phyloP scores from a whole-genome alignment of 176 grass and related monocot genomes.

The Eragrostis nindensis region DNA sequence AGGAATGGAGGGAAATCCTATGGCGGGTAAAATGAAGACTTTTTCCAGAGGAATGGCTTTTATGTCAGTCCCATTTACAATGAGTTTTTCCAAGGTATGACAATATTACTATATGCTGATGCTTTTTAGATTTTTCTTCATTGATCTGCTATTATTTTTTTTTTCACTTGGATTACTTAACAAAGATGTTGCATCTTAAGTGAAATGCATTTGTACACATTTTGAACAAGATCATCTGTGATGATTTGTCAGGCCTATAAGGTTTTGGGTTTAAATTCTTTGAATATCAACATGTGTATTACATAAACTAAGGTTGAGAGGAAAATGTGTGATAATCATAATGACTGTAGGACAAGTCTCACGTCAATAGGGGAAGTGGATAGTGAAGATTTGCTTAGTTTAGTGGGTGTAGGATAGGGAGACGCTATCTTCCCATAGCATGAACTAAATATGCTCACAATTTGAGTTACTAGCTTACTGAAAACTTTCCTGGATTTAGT shows the following conservation, averaged over 20 bases:
- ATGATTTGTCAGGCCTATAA: too few relatives aligned
- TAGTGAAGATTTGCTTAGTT: too few relatives aligned
- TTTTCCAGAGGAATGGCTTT: constrained; percentile 83
- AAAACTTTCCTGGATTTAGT: background rate
- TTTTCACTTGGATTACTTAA: background rate
- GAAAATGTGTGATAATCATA: constrained; percentile 12
- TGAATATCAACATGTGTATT: background rate
- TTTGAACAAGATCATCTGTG: constrained; percentile 2
- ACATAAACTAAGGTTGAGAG: background rate
- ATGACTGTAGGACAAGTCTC: background rate
- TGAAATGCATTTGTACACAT: constrained; percentile 7
- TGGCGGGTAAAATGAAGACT: constrained; percentile 72
- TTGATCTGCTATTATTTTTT: constrained; percentile 13
- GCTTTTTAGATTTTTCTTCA: constrained; percentile 8
- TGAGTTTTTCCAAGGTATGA: constrained; percentile 85
- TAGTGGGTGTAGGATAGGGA: background rate
- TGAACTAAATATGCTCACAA: background rate
- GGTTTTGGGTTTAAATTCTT: too few relatives aligned
- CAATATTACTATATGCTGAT: constrained; percentile 34
- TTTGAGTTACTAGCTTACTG: background rate
- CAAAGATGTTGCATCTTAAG: constrained; percentile 7
- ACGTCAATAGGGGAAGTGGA: too few relatives aligned
- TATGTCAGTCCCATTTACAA: constrained; percentile 83
- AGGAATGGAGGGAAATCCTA: constrained; percentile 85
- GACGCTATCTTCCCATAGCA: background rate